phyloP scores from a whole-genome alignment of 495 filamentous ascomycete species.

The Xylaria venustula region DNA sequence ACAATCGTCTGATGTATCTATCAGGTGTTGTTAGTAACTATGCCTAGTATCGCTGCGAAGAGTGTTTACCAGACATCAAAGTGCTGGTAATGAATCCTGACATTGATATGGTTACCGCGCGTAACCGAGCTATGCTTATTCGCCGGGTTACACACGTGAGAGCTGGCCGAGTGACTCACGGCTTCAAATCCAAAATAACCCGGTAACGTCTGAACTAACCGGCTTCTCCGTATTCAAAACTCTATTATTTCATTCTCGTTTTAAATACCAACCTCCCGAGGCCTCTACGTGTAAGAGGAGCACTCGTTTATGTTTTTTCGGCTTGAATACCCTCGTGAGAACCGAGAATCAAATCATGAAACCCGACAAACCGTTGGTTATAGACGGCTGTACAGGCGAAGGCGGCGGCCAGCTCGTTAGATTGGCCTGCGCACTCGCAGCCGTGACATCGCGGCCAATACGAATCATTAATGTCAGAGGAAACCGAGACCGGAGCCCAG shows the following conservation, averaged over 20 bases:
- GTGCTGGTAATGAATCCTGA: neutral
- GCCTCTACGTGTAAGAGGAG: neutral
- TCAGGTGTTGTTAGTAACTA: neutral
- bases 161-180: conserved; percentile 5
- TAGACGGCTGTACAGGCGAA: conserved; percentile 75
- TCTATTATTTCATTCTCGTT: neutral
- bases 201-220: neutral
- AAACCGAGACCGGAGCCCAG: conserved; percentile 54
- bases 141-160: neutral
- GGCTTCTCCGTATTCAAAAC: too few species aligned
- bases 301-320: neutral
- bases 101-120: neutral
- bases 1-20: neutral
- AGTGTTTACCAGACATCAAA: neutral
- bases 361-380: conserved; percentile 25
- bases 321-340: neutral
- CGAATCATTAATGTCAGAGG: conserved; percentile 68
- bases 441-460: conserved; percentile 63
- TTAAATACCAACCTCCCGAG: neutral
- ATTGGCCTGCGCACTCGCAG: conserved; percentile 66
- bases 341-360: conserved; percentile 3
- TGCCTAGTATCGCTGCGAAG: too few species aligned
- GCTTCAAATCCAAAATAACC: neutral
- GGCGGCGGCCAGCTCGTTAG: conserved; percentile 83
- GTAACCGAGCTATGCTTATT: neutral